phyloP scores from a whole-genome alignment of 2,329 filamentous ascomycete species.

The Tolypocladium ovalisporum region DNA sequence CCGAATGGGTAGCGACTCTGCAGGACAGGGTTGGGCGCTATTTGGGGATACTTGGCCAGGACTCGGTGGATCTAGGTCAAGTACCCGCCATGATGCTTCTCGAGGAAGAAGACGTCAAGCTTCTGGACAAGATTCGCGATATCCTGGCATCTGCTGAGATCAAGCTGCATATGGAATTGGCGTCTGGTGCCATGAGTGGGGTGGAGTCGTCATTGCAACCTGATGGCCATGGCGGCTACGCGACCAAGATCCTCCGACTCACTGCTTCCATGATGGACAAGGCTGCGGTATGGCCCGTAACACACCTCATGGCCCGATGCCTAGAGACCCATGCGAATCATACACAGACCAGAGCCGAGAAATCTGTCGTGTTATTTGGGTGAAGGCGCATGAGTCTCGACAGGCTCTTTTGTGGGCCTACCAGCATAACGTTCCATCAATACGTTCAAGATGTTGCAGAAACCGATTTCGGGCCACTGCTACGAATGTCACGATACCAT shows the following conservation, averaged over 20 bases:
- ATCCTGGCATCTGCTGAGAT: slow-evolving; percentile 66
- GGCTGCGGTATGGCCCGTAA: slow-evolving; percentile 78
- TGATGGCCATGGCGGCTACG: slow-evolving; percentile 61
- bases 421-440: neutral
- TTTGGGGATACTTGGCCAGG: slow-evolving; percentile 74
- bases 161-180: slow-evolving; percentile 56
- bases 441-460: neutral
- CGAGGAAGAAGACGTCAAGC: slow-evolving; percentile 81
- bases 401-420: neutral
- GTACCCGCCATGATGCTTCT: slow-evolving; percentile 83
- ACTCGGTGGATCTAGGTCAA: slow-evolving; percentile 66
- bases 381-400: slow-evolving; percentile 9
- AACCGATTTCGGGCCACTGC: neutral
- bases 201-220: slow-evolving; percentile 42
- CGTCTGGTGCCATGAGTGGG: slow-evolving; percentile 36
- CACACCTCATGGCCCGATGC: slow-evolving; percentile 43
- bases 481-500: neutral
- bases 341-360: slow-evolving; percentile 40
- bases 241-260: slow-evolving; percentile 71
- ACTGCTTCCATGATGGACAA: slow-evolving; percentile 82
- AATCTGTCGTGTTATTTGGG: slow-evolving; percentile 32
- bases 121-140: slow-evolving; percentile 72
- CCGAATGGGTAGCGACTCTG: slow-evolving; percentile 86
- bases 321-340: slow-evolving; percentile 43
- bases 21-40: slow-evolving; percentile 91